Evolutionary conservation across 306 rosid species (phyloP), one percentile per base, ranked within the genome.

Genomic region (Sechiopsis laciniata): DNA sequence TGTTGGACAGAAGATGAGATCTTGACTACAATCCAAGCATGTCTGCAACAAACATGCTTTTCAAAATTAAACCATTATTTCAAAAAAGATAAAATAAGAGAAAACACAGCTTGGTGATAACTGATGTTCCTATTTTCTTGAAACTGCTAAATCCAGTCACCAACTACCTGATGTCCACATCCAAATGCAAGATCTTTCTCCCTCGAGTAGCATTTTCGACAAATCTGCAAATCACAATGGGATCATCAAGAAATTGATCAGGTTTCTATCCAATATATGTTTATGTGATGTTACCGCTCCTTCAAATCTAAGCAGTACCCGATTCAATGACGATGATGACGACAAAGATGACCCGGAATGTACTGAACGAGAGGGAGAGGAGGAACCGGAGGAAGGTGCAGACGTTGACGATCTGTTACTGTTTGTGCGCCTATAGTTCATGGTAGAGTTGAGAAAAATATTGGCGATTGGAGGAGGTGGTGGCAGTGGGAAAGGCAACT

Each of bases 141-240:
- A 26, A 26, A 60, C 67, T 60, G 63, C 63, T 15, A 60, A 60
- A 60, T 60, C 5, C 11, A 6, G 45, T 26, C 16, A 24, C 19
- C 10, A 58, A 63, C 52, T 70, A 71, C 75, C 75, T 54, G 46
- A 26, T 71, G 75, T 32, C 75, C 75, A 32, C 75, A 71, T 26
- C 62, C 75, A 21, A 52, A 16, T 29, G 42, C 75, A 22, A 71
- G n/a, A 16, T 71, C 75, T 71, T 24, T 71, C 46, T 71, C 59
- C 4, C 54, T 71, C 1, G 1, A 10, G 20, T 22, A 14, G 75
- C 75, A 71, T 52, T 8, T 2, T 19, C 50, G 20, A 71, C 75
- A 71, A 53, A 71, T 54, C 75, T 71, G 59, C 75, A 71, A 32
- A 71, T 53, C 72, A 45, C 55, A 12, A 66, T 45, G 55, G 24